These are phyloP conservation scores for Yarrowia alimentaria DNA, from an alignment of 805 yeast genomes.

Conservation along the genomic window DNA sequence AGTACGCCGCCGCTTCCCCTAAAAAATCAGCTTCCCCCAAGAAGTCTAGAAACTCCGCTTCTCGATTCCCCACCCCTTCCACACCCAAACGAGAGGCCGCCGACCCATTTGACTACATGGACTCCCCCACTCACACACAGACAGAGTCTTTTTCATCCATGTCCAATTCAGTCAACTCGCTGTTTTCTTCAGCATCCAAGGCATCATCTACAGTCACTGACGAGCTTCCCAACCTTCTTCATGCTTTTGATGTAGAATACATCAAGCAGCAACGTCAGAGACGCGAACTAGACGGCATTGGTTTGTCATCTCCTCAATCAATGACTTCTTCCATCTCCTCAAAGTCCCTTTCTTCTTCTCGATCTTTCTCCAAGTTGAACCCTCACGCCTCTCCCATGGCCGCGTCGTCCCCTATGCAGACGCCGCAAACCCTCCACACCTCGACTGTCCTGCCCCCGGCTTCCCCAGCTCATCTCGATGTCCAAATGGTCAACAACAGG, in stretches of 20 bases:
- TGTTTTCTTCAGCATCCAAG: slow-evolving; percentile 27
- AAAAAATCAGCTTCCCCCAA: slow-evolving; percentile 9
- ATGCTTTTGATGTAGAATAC: slow-evolving; percentile 34
- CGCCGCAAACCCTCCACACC: background rate
- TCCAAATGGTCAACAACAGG: slow-evolving; percentile 34
- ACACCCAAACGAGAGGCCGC: slow-evolving; percentile 14
- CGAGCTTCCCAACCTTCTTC: slow-evolving; percentile 34
- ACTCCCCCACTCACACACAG: slow-evolving; percentile 24
- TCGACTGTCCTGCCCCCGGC: background rate
- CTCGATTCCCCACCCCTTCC: slow-evolving; percentile 11
- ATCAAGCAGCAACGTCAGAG: slow-evolving; percentile 28
- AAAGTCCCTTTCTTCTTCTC: slow-evolving; percentile 14
- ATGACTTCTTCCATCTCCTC: slow-evolving; percentile 10
- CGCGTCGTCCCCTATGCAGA: slow-evolving; percentile 18
- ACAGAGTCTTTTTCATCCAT: slow-evolving; percentile 26
- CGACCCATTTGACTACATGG: slow-evolving; percentile 17
- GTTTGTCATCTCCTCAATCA: slow-evolving; percentile 7
- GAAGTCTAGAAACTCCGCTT: slow-evolving; percentile 2
- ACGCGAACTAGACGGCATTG: slow-evolving; percentile 10
- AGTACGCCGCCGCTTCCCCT: slow-evolving; percentile 17
- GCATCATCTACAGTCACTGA: slow-evolving; percentile 31
- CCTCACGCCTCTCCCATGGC: slow-evolving; percentile 10
- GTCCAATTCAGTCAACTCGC: slow-evolving; percentile 27
- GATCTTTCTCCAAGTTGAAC: slow-evolving; percentile 21
- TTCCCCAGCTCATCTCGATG: slow-evolving; percentile 28